Evolutionary conservation across 768 basidiomycete species (phyloP).

Genomic region (Lactarius quietus): DNA sequence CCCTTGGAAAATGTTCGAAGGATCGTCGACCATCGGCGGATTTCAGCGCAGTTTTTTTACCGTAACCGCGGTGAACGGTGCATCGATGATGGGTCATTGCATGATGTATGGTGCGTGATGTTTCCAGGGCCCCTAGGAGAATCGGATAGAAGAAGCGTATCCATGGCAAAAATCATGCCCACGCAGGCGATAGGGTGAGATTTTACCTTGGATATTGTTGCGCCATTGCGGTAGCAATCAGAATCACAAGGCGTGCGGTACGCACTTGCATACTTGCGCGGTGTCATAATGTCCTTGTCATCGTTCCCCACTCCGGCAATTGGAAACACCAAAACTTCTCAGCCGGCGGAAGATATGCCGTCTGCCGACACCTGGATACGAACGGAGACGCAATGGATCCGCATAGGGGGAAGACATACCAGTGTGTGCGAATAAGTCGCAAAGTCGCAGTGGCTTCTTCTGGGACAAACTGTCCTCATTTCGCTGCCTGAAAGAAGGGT

Average conservation of each 20-base stretch:
- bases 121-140: neutral
- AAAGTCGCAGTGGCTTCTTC: neutral
- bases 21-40: slow-evolving; percentile 6
- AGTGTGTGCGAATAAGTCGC: neutral
- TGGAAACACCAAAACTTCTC: neutral
- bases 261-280: neutral
- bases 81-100: neutral
- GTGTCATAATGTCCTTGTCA: neutral
- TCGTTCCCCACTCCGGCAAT: neutral
- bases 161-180: neutral
- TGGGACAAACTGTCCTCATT: neutral
- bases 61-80: neutral
- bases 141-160: neutral
- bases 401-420: neutral
- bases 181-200: neutral
- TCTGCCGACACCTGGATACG: neutral
- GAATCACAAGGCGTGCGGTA: neutral
- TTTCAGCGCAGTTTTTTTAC: neutral
- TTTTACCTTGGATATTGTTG: neutral
- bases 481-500: neutral
- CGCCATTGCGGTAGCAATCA: neutral
- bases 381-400: neutral
- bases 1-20: neutral
- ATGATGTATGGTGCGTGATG: neutral
- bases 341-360: neutral